Percentiles rank a stretch among this genome's conserved stretches.
These are phyloP conservation scores for Zygosaccharomyces sapae DNA, from an alignment of 1,139 yeast species.

Conservation along the genomic window DNA sequence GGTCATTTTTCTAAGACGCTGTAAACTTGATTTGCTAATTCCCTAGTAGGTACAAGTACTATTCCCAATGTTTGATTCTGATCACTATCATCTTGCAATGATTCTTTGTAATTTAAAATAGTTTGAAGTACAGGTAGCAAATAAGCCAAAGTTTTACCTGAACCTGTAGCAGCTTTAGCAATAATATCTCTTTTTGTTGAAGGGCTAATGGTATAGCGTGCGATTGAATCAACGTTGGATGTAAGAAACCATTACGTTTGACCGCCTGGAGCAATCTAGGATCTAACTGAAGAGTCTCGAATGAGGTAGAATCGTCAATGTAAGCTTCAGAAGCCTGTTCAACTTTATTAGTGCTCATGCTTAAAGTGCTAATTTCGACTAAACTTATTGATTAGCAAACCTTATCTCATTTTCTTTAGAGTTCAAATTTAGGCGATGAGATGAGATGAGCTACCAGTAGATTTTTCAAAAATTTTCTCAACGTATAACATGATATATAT, in stretches of 20 bases:
- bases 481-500: slow-evolving; percentile 9
- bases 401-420: background rate
- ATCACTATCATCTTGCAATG: slow-evolving; percentile 17
- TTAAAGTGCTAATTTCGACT: background rate
- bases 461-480: slow-evolving; percentile 13
- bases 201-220: slow-evolving; percentile 89
- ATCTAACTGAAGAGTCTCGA: slow-evolving; percentile 71
- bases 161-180: slow-evolving; percentile 85
- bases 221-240: slow-evolving; percentile 87
- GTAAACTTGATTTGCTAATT: slow-evolving; percentile 77
- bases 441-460: slow-evolving; percentile 28
- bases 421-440: slow-evolving; percentile 11
- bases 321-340: slow-evolving; percentile 53
- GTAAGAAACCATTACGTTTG: slow-evolving; percentile 70
- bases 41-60: slow-evolving; percentile 80
- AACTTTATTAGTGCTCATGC: slow-evolving; percentile 16
- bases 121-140: slow-evolving; percentile 71
- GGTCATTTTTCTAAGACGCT: slow-evolving; percentile 65
- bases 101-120: slow-evolving; percentile 44
- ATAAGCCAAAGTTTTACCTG: slow-evolving; percentile 88
- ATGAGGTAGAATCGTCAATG: slow-evolving; percentile 65
- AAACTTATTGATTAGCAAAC: background rate
- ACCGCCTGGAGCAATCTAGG: slow-evolving; percentile 81
- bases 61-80: slow-evolving; percentile 46
- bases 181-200: slow-evolving; percentile 80